Percentiles rank a stretch among this genome's conserved stretches.
phyloP scores from a whole-genome alignment of 78 protist genomes.

The Protostelium mycophagum region DNA sequence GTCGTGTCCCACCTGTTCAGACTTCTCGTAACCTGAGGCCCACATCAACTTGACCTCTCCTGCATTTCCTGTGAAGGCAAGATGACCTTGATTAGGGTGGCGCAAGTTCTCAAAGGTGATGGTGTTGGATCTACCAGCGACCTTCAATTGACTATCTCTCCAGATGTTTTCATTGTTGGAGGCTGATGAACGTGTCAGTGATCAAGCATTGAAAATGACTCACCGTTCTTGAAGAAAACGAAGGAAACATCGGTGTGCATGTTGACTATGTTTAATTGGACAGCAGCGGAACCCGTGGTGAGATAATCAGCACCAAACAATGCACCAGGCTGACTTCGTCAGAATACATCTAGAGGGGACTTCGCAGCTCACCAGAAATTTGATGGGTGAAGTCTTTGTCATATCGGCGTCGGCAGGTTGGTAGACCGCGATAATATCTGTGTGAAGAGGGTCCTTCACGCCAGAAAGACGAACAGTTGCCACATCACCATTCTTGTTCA shows the following conservation, averaged over 20 bases:
- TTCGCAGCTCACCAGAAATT: not conserved
- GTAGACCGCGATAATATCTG: not conserved
- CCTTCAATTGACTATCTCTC: not conserved
- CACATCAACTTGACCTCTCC: conserved; percentile 4
- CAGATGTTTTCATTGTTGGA: not conserved
- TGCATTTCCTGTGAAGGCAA: not conserved
- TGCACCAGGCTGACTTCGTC: not conserved
- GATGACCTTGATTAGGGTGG: not conserved
- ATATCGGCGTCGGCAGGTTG: not conserved
- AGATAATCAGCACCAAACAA: not conserved
- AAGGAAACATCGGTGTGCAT: not conserved
- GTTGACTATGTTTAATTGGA: not conserved
- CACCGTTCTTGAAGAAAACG: not conserved
- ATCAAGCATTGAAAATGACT: too few relatives aligned
- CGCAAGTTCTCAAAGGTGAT: not conserved
- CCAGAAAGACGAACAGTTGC: not conserved
- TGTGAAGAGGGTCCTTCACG: not conserved
- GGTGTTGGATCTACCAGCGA: not conserved
- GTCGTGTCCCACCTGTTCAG: not conserved
- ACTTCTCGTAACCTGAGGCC: not conserved
- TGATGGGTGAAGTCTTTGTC: not conserved
- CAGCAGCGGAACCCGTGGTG: not conserved
- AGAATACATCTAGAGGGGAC: too few relatives aligned
- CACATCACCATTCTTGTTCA: not conserved
- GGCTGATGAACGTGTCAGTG: not conserved